Evolutionary conservation across 176 grass and related monocot genomes (phyloP).

Genomic region (Cymbopogon citratus): DNA sequence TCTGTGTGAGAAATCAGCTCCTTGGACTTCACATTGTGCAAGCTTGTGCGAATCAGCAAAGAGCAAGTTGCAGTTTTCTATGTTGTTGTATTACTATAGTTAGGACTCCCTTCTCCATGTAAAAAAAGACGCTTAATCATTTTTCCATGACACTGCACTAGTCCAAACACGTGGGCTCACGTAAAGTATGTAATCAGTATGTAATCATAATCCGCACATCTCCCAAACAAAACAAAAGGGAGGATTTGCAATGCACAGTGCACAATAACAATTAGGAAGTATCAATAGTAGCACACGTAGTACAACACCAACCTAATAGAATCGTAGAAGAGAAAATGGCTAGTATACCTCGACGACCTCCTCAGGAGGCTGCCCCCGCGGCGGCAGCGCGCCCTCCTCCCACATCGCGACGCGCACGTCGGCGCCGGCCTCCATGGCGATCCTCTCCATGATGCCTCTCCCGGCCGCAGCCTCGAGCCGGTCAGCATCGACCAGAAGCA

Average conservation of each 20-base stretch:
- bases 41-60: not conserved
- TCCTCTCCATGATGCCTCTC: not conserved
- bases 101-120: not conserved
- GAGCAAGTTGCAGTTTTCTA: not conserved
- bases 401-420: constrained; percentile 12
- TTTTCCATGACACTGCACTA: not conserved
- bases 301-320: not conserved
- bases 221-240: not conserved
- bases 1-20: not conserved
- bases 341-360: constrained; percentile 37
- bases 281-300: not conserved
- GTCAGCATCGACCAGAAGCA: constrained; percentile 28
- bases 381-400: not conserved
- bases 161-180: not conserved
- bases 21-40: not conserved
- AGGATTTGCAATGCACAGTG: not conserved
- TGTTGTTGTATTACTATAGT: not conserved
- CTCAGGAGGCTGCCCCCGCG: constrained; percentile 1
- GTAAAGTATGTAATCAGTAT: not conserved
- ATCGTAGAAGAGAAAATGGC: not conserved
- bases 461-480: constrained; percentile 17
- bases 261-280: not conserved
- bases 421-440: constrained; percentile 25
- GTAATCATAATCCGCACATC: not conserved
- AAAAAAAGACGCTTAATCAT: constrained; percentile 14